Base-by-base conservation (phyloP, 768 basidiomycete genomes). In the Tylopilus intermedius region DNA sequence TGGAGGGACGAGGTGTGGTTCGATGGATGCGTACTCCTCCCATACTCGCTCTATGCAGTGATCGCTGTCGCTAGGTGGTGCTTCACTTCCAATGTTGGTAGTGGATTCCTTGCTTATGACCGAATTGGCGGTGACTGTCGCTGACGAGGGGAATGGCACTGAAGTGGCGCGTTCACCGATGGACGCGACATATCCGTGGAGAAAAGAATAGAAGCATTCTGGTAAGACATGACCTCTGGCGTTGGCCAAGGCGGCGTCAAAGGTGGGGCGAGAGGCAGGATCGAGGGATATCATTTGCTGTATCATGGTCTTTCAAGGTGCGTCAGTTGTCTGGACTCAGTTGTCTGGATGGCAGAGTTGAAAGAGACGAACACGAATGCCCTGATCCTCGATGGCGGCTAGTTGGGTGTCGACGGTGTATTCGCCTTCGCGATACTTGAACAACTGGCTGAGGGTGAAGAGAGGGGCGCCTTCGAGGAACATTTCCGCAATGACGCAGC, bases 401-500 rank as follows among this genome's bases (percentile, higher is more conserved):
- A 99, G 71, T 42, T 88, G 81, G 0, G 74, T 68, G 41, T 94
- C 89, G 15, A 94, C 79, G 49, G 76, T 84, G 53, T 87, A 79
- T 61, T 93, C 88, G 7, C 92, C 91, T 57, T 90, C 86, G 35
- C 93, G 74, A 63, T 94, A 99, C 68, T 94, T 93, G 79, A 90
- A 97, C 51, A 99, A 73, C 64, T 97, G 94, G 66, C 91, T 93
- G 45, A 99, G 77, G 0, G 89, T 92, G 73, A 98, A 98, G 48
- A 96, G 76, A 3, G 89, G 89, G 0, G 90, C 85, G 2, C 96
- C 96, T 65, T 99, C 96, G 54, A 94, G 75, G 73, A 96, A 98
- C 56, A 99, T 77, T 69, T 99, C 96, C 1, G 94, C 92, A 33
- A 98, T 81, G 13, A 97, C 94, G 66, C 95, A 97, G 22, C 96